Evolutionary conservation across 2,329 filamentous ascomycete genomes (phyloP).

Genomic region (Venturia carpophila): DNA sequence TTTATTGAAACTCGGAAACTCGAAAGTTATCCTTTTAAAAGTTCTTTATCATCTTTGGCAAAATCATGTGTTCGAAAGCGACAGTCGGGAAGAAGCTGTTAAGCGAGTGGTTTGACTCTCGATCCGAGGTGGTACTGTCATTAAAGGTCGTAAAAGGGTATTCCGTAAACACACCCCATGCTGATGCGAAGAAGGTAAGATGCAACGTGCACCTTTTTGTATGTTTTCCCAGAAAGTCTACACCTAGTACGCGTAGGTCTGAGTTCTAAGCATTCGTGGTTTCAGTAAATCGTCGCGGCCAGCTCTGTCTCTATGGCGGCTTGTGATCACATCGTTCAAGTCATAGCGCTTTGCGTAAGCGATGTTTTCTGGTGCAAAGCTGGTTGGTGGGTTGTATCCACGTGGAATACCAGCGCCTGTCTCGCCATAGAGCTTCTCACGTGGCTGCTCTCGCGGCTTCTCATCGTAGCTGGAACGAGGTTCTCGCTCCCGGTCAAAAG

Average conservation of each 20-base stretch:
- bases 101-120: neutral
- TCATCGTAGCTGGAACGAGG: conserved; percentile 4
- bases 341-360: neutral
- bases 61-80: neutral
- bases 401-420: neutral
- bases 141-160: conserved; percentile 5
- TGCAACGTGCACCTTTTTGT: neutral
- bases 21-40: conserved; percentile 2
- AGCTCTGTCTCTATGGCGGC: neutral
- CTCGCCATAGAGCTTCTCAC: conserved; percentile 15
- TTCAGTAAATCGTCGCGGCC: conserved; percentile 6
- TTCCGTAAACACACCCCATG: neutral
- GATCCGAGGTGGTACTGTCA: neutral
- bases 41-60: neutral
- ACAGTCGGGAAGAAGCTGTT: conserved; percentile 1
- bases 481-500: conserved; percentile 13
- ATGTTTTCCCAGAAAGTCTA: neutral
- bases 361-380: neutral
- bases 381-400: neutral
- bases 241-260: conserved; percentile 13
- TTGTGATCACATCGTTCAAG: neutral
- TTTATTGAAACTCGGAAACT: neutral
- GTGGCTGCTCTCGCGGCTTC: neutral
- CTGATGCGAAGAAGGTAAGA: neutral
- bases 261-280: conserved; percentile 6